A percentile compares a stretch with the other conserved stretches of the same genome.
These are phyloP conservation scores for Castanospermum australe DNA, from an alignment of 306 rosid species.

Conservation along the genomic window DNA sequence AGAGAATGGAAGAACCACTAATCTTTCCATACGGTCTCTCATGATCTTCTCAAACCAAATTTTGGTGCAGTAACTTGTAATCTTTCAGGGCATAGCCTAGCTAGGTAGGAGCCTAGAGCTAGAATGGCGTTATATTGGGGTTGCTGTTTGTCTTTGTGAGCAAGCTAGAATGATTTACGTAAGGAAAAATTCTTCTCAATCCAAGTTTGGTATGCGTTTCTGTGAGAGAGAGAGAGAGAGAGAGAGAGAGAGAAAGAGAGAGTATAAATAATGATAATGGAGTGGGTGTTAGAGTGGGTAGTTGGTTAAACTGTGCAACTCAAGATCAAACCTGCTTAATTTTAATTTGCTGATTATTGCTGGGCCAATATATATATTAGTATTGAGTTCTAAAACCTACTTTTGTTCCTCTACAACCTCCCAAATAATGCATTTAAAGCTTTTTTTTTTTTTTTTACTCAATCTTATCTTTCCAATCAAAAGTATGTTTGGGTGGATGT, in stretches of 20 bases:
- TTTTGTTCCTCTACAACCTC: conserved; percentile 18
- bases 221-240: too few species aligned
- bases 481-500: too few species aligned
- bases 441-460: too few species aligned
- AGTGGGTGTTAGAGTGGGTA: conserved; percentile 58
- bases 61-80: not conserved
- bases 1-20: conserved; percentile 62
- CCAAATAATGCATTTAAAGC: not conserved
- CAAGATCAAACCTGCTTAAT: conserved; percentile 36
- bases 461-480: too few species aligned
- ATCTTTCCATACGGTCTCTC: conserved; percentile 58
- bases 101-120: conserved; percentile 18
- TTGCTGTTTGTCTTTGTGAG: conserved; percentile 47
- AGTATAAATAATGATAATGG: conserved; percentile 32
- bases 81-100: conserved; percentile 21
- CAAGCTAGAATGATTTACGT: conserved; percentile 63
- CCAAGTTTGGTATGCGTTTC: conserved; percentile 60
- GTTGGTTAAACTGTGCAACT: conserved; percentile 46
- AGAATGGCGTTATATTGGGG: conserved; percentile 34
- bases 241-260: too few species aligned
- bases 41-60: conserved; percentile 35
- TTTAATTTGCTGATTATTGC: too few species aligned
- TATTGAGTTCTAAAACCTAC: not conserved
- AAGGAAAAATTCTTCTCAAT: conserved; percentile 38
- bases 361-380: conserved; percentile 1